These are phyloP conservation scores for Phytophthora fragariae DNA, from an alignment of 352 stramenopile species.

Conservation along the genomic window DNA sequence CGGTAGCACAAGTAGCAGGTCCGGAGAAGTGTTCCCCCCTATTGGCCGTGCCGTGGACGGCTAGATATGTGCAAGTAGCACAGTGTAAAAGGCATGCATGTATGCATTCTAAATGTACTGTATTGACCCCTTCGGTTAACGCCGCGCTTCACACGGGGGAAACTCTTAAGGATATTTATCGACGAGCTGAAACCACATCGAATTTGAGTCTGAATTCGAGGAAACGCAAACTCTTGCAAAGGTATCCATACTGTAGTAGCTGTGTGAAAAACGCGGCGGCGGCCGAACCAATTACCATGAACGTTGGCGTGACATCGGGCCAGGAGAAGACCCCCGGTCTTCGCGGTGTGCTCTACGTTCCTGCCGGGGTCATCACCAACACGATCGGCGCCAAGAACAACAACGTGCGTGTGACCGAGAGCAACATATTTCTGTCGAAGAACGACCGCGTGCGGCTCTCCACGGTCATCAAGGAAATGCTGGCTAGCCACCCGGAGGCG, in stretches of 20 bases:
- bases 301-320: constrained; percentile 2
- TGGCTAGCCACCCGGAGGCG: constrained; percentile 9
- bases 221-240: no score
- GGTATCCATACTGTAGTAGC: no score
- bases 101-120: no score
- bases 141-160: no score
- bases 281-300: background rate
- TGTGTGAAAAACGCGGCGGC: background rate
- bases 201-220: no score
- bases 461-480: constrained; percentile 21
- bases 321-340: constrained; percentile 4
- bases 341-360: background rate
- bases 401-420: constrained; percentile 25
- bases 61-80: constrained; percentile 11
- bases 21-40: constrained; percentile 41
- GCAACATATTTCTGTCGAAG: constrained; percentile 23
- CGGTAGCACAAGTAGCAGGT: constrained; percentile 13
- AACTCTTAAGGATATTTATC: no score
- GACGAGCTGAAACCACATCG: no score
- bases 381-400: constrained; percentile 22
- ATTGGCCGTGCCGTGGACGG: constrained; percentile 46
- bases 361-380: constrained; percentile 18
- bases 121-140: no score
- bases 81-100: background rate
- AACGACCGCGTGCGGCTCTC: constrained; percentile 29